These are phyloP conservation scores for Botrytis medusae DNA, from an alignment of 2,329 filamentous ascomycete genomes.

Conservation along the genomic window DNA sequence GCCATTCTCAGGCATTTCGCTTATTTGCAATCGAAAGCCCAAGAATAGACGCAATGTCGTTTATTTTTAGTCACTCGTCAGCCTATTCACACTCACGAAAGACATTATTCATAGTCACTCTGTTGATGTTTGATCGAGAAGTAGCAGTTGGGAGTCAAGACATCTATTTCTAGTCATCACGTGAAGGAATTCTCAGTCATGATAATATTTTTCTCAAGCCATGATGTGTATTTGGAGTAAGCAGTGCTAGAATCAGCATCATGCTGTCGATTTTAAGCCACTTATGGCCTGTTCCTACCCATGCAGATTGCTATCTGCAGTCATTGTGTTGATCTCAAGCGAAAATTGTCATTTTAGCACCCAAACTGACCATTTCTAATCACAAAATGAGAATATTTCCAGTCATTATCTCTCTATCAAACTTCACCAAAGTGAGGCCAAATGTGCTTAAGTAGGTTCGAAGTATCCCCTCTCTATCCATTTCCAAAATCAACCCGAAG, in stretches of 20 bases:
- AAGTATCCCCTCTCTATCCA: no score
- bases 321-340: not conserved
- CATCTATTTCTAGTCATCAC: not conserved
- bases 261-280: not conserved
- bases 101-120: not conserved
- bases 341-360: not conserved
- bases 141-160: not conserved
- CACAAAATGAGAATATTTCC: not conserved
- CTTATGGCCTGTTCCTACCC: no score
- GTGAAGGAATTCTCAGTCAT: not conserved
- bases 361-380: not conserved
- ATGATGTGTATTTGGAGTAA: not conserved
- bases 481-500: not conserved
- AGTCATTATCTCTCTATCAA: not conserved
- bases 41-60: not conserved
- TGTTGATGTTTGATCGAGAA: not conserved
- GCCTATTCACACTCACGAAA: not conserved
- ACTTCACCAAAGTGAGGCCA: not conserved
- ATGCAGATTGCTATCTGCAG: no score
- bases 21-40: not conserved
- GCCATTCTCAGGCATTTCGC: not conserved
- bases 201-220: not conserved
- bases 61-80: not conserved
- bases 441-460: not conserved
- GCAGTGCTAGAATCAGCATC: no score